Conservation (phyloP, 148 eudicot genomes). For the Cornus kousa region DNA sequence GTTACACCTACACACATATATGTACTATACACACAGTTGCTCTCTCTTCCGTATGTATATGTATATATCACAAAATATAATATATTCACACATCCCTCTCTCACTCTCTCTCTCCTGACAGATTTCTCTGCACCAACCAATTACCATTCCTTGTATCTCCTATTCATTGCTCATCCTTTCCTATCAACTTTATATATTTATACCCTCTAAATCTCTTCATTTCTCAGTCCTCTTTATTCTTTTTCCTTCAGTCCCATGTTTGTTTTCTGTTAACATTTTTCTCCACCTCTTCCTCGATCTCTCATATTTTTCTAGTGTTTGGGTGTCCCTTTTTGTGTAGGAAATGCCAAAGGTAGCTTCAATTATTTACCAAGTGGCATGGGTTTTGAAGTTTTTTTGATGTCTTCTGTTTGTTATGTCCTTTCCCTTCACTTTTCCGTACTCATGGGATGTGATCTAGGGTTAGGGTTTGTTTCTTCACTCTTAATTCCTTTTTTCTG, state of each 20-base stretch:
- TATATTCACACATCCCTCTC: slow-evolving; percentile 7
- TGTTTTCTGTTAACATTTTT: slow-evolving; percentile 4
- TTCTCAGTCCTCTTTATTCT: slow-evolving; percentile 12
- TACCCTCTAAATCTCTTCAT: slow-evolving; percentile 17
- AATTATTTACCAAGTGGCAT: no score
- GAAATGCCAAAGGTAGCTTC: neutral
- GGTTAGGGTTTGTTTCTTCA: slow-evolving; percentile 30
- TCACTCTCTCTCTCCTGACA: slow-evolving; percentile 11
- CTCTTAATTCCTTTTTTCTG: neutral
- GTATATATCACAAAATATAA: no score
- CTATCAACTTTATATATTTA: slow-evolving; percentile 19
- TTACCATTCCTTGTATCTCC: slow-evolving; percentile 20
- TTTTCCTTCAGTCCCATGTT: neutral
- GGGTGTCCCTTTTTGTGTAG: neutral
- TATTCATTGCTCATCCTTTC: slow-evolving; percentile 26
- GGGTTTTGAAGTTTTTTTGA: neutral
- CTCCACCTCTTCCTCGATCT: neutral
- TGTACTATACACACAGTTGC: no score
- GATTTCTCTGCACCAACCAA: slow-evolving; percentile 17
- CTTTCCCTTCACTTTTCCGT: neutral
- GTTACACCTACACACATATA: slow-evolving; percentile 19
- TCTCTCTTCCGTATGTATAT: neutral
- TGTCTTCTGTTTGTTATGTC: slow-evolving; percentile 4
- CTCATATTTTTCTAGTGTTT: neutral
- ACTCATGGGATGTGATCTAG: slow-evolving; percentile 13